Evolutionary conservation across 106 monocot genomes (phyloP), one percentile per base, ranked within the genome.

Genomic region (Dioscorea zingiberensis): DNA sequence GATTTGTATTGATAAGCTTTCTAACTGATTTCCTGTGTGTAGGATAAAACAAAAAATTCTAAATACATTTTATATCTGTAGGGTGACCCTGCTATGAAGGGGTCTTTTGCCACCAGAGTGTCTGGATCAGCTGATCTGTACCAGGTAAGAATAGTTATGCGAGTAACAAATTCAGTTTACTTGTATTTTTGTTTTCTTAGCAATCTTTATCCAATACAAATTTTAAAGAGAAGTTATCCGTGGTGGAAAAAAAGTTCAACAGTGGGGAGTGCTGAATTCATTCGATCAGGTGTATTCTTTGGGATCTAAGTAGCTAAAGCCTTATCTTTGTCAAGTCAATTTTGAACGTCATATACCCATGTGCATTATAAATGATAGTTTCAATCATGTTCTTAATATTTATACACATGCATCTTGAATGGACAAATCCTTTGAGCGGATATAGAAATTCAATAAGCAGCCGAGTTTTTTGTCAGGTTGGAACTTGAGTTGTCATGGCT

Each of bases 121-220:
- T 84, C 92, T 66, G 97, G 92, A 73, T 98, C 97, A 76, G 78
- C 97, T 45, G 92, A 98, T 75, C 62, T 98, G 0, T 98, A 92
- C 46, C 79, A 92, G 88, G 92, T 98, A 45, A 58, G 63, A 47
- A 32, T 16, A 53, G 10, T 38, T 10, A 38, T 38, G 10, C 38
- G 38, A 38, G 6, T 38, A 10, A 10, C n/a, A 38, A 8, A 38
- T 38, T 38, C 38, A 6, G 0, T 38, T 38, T 38, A 8, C 9
- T 38, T 8, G 4, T 38, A 38, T 38, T 38, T 38, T 38, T 38
- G 4, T 38, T 6, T 38, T 0, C 30, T 30, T 7, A 3, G 30
- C 30, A 3, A 3, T 7, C 30, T 3, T 30, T 30, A 7, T 30
- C 6, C 51, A 53, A 18, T 18, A 53, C 0, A 16, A 53, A 53